Percentiles rank a stretch among this genome's conserved stretches.
Conservation (phyloP, 2,329 filamentous ascomycete genomes). For the Teratosphaeriaceae sp. region DNA sequence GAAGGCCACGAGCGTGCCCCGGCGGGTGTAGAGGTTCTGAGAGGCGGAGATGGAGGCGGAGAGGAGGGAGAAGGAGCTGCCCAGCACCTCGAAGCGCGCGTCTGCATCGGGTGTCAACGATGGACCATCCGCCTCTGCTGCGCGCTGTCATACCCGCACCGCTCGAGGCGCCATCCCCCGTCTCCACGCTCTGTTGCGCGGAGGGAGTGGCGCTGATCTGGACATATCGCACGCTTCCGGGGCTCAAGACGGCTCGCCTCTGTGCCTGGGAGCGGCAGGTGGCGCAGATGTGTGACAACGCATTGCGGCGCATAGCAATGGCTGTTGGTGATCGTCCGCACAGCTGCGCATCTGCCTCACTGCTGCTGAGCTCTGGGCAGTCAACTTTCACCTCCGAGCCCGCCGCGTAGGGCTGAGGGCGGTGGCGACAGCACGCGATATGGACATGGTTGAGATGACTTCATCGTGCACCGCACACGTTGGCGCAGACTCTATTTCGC, state of each 20-base stretch:
- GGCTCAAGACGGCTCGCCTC: slow-evolving; percentile 5
- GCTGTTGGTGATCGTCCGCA: neutral
- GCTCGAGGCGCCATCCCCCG: slow-evolving; percentile 11
- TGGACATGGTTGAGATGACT: no score
- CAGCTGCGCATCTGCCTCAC: no score
- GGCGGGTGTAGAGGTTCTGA: slow-evolving; percentile 84
- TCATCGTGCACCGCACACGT: no score
- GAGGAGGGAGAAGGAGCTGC: slow-evolving; percentile 85
- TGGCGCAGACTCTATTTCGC: no score
- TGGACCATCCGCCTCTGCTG: neutral
- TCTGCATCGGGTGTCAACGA: slow-evolving; percentile 49
- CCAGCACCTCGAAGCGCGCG: slow-evolving; percentile 89
- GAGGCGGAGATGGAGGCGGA: slow-evolving; percentile 90
- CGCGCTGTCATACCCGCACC: slow-evolving; percentile 10
- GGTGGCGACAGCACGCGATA: neutral
- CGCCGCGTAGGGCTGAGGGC: neutral
- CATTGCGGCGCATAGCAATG: slow-evolving; percentile 24
- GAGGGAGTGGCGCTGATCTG: slow-evolving; percentile 41
- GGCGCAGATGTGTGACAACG: slow-evolving; percentile 21
- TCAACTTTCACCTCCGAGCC: neutral
- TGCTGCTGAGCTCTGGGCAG: no score
- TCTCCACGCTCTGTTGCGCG: slow-evolving; percentile 30
- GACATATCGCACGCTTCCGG: slow-evolving; percentile 30
- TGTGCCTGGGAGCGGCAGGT: slow-evolving; percentile 18
- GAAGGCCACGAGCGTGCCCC: slow-evolving; percentile 83